Evolutionary conservation across 228 moss, liverwort and hornwort genomes (phyloP), one percentile per base, ranked within the genome.

Genomic region (Sphagnum magellanicum): DNA sequence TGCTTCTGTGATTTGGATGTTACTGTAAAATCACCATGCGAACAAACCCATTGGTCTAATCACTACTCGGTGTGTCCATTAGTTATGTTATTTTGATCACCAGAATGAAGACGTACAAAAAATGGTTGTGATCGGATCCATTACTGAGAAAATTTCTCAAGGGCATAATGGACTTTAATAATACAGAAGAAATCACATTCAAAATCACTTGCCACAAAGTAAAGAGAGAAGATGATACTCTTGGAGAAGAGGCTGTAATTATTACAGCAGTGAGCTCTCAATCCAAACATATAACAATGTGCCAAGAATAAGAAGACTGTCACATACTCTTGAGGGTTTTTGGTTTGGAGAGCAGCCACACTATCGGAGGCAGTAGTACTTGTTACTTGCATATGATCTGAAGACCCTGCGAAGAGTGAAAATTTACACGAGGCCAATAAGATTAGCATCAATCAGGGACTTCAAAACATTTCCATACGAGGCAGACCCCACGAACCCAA

Each of bases 261-360:
- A 14, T 9, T 1, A 5, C 5, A 16, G 47, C 8, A 16, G 61
- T 9, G 8, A 10, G 6, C 61, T 8, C 17, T 62, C 61, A 62
- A 46, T 7, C 46, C 12, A 61, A 46, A 12, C 5, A 62, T 62
- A 47, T 47, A 62, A 14, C 9, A 16, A 9, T 49, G 32, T 2
- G 32, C 2, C 32, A 32, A 50, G 51, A 16, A 53, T 6, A 5
- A 55, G 48, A 55, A 13, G 13, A 46, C 50, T 51, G 47, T 11
- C 50, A 82, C 94, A 80, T 76, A 94, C 94, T 91, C 92, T 70
- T 90, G 90, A 6, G 84, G 84, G 65, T 84, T 82, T 74, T 82
- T 80, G 67, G 83, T 73, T 60, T 79, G 79, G 15, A 73, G 77
- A 8, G 73, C 66, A 47, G 82, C 60, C 51, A 86, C 63, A 59